These are phyloP conservation scores for Steccherinum ochraceum DNA, from an alignment of 768 basidiomycete species.

Conservation along the genomic window DNA sequence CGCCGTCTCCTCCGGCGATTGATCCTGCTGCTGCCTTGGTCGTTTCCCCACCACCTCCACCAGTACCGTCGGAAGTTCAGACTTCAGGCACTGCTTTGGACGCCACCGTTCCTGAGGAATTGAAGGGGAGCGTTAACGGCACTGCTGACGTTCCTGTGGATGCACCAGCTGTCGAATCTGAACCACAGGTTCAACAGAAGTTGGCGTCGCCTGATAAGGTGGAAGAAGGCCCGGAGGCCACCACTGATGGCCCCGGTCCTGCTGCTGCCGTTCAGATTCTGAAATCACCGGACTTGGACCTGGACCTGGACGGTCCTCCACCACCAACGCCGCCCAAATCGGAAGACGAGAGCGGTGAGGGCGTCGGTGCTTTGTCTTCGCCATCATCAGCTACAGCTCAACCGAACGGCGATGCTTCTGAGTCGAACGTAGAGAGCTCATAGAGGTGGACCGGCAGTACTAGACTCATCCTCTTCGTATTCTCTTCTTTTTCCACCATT, in stretches of 20 bases:
- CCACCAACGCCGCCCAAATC: constrained; percentile 1
- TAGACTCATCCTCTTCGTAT: neutral
- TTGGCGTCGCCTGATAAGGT: no score
- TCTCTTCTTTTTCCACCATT: neutral
- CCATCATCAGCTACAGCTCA: neutral
- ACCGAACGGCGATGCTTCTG: neutral
- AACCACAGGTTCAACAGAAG: no score
- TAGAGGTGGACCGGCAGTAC: neutral
- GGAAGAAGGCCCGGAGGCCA: neutral
- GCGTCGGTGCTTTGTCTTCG: neutral
- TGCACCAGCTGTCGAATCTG: no score
- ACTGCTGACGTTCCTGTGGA: neutral
- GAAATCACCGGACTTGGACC: neutral
- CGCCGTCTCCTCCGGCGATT: constrained; percentile 6
- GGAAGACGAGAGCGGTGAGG: neutral
- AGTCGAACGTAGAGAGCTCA: neutral
- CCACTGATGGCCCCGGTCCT: neutral
- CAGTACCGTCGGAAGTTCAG: neutral
- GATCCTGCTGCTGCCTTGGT: neutral
- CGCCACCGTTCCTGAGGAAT: neutral
- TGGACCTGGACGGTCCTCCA: neutral
- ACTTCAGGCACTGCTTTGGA: neutral
- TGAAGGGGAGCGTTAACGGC: neutral
- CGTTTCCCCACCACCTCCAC: neutral
- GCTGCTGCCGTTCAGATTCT: no score